phyloP scores from a whole-genome alignment of 2,329 filamentous ascomycete species.

The Aspergillus pseudoterreus region DNA sequence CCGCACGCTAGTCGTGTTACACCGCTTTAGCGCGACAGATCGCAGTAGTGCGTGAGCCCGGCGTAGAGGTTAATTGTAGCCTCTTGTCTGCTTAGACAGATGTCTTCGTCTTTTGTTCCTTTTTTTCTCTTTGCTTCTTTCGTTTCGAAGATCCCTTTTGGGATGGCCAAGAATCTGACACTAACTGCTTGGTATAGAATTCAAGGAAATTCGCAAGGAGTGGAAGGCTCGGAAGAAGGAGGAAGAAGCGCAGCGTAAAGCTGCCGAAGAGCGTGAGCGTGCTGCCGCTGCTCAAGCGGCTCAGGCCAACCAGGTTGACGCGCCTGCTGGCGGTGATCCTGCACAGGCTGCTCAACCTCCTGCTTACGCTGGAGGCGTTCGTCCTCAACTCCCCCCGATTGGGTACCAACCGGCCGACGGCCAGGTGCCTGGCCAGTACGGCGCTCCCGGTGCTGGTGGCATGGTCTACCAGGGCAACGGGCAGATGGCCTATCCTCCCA shows the following conservation, averaged over 20 bases:
- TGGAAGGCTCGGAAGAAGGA: conserved; percentile 99
- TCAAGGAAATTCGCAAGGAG: conserved; percentile 98
- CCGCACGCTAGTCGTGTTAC: conserved; percentile 45
- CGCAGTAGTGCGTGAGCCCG: conserved; percentile 51
- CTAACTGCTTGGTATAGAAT: conserved; percentile 58
- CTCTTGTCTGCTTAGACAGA: background rate
- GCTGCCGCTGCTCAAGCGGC: conserved; percentile 56
- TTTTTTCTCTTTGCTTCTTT: conserved; percentile 14
- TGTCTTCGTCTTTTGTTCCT: background rate
- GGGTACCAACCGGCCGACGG: conserved; percentile 62
- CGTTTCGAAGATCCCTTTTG: background rate
- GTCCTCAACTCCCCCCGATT: conserved; percentile 70
- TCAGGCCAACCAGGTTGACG: conserved; percentile 39
- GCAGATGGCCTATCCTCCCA: conserved; percentile 45
- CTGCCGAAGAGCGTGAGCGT: conserved; percentile 78
- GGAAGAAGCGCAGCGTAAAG: conserved; percentile 84
- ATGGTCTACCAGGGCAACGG: conserved; percentile 49
- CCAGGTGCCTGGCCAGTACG: conserved; percentile 60
- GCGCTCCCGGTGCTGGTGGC: conserved; percentile 49
- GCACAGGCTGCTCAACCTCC: conserved; percentile 40
- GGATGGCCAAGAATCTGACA: background rate
- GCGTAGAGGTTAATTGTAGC: conserved; percentile 43
- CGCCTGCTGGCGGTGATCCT: conserved; percentile 49
- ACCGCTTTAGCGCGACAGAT: conserved; percentile 49
- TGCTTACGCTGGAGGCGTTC: conserved; percentile 48